phyloP scores from a whole-genome alignment of 345 rosid genomes.

The Citrus hindsii region DNA sequence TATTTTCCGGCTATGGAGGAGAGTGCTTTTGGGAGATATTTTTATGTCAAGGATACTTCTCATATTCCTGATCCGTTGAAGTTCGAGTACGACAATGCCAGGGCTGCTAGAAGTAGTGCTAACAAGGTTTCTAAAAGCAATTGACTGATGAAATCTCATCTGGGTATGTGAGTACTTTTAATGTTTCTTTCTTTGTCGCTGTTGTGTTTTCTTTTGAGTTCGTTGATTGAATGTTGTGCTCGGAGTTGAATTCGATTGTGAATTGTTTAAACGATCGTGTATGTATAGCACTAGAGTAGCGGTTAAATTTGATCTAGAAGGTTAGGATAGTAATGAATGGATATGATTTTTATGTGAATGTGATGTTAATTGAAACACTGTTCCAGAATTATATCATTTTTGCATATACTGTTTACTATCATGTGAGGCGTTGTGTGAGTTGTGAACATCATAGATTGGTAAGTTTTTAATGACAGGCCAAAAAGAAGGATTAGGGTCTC shows the following conservation, averaged over 20 bases:
- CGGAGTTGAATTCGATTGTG: neutral
- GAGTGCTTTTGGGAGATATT: constrained; percentile 65
- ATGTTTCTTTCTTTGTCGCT: neutral
- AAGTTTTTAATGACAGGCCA: neutral
- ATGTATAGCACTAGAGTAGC: neutral
- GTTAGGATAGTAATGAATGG: neutral
- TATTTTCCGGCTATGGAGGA: constrained; percentile 78
- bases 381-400: neutral
- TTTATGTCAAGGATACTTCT: constrained; percentile 90
- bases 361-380: neutral
- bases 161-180: constrained; percentile 22
- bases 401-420: neutral
- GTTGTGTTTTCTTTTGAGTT: neutral
- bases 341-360: neutral
- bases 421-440: neutral
- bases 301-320: neutral
- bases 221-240: neutral
- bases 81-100: constrained; percentile 93
- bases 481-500: neutral
- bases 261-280: neutral
- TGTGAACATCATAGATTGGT: neutral
- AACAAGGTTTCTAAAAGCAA: constrained; percentile 38
- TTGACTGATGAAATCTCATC: constrained; percentile 31
- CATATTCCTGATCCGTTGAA: constrained; percentile 79
- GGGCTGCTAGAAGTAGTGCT: constrained; percentile 56